These are phyloP conservation scores for Aspergillus sp. DNA, from an alignment of 2,329 filamentous ascomycete genomes.

Conservation along the genomic window DNA sequence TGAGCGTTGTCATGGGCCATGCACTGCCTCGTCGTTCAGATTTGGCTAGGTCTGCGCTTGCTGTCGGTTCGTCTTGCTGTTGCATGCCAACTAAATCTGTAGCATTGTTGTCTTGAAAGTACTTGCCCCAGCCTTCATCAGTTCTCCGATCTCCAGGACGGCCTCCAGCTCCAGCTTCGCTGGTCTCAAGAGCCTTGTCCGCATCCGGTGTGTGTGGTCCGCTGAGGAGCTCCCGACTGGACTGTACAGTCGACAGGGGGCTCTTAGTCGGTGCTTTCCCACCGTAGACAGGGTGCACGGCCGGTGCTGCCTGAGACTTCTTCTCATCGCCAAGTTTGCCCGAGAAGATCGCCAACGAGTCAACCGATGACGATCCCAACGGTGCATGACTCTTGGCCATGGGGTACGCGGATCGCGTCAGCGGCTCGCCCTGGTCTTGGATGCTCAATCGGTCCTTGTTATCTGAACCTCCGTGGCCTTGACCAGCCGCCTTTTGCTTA, in stretches of 20 bases:
- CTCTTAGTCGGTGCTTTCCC: constrained; percentile 17
- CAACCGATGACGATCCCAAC: constrained; percentile 26
- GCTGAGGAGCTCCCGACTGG: constrained; percentile 17
- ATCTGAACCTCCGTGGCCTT: constrained; percentile 43
- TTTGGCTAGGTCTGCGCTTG: constrained; percentile 22
- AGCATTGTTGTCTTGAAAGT: constrained; percentile 36
- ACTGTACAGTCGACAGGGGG: constrained; percentile 24
- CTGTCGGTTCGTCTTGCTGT: constrained; percentile 20
- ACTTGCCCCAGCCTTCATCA: constrained; percentile 44
- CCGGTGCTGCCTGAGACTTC: constrained; percentile 23
- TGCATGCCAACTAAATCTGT: constrained; percentile 19
- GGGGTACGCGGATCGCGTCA: constrained; percentile 36
- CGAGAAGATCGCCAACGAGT: constrained; percentile 37
- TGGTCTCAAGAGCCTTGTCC: constrained; percentile 15
- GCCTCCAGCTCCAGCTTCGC: constrained; percentile 8
- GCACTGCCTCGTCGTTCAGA: constrained; percentile 34
- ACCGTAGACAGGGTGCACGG: constrained; percentile 11
- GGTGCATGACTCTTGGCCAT: constrained; percentile 39
- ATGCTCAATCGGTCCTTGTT: constrained; percentile 52
- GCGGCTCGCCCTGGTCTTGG: constrained; percentile 40
- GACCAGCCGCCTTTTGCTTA: constrained; percentile 40
- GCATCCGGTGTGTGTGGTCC: constrained; percentile 12
- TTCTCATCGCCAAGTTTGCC: constrained; percentile 26
- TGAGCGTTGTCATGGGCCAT: constrained; percentile 34
- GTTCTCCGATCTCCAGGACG: constrained; percentile 35